These are phyloP conservation scores for Erodium chrysanthum DNA, from an alignment of 441 rosid species.

Conservation along the genomic window DNA sequence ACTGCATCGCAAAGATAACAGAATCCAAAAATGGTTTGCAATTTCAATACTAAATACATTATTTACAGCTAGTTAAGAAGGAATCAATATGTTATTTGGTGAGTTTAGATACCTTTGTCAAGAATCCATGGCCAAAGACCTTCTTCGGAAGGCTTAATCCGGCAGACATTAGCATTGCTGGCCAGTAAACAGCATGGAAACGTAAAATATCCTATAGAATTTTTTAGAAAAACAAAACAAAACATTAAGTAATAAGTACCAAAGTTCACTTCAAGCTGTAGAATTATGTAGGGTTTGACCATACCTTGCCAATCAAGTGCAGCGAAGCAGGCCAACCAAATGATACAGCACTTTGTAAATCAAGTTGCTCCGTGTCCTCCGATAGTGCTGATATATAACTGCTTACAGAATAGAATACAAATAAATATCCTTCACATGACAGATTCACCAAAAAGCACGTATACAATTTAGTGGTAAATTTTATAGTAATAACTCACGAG, in stretches of 20 bases:
- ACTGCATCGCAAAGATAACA: no score
- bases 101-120: slow-evolving; percentile 59
- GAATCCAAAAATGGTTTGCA: no score
- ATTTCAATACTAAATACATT: no score
- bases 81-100: neutral
- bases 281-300: neutral
- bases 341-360: slow-evolving; percentile 55
- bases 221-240: no score
- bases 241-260: no score
- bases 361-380: slow-evolving; percentile 40
- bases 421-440: slow-evolving; percentile 1
- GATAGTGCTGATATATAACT: slow-evolving; percentile 84
- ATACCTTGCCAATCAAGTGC: slow-evolving; percentile 93
- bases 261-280: neutral
- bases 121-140: slow-evolving; percentile 93
- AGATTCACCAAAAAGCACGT: neutral
- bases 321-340: slow-evolving; percentile 93
- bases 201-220: slow-evolving; percentile 80
- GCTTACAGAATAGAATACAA: slow-evolving; percentile 18
- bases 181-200: slow-evolving; percentile 98
- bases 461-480: no score
- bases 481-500: neutral
- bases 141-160: slow-evolving; percentile 66
- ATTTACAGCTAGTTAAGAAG: neutral
- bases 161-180: slow-evolving; percentile 96